A percentile compares a stretch with the other conserved stretches of the same genome.
Evolutionary conservation across 2,329 filamentous ascomycete species (phyloP).

Genomic region (Fusarium anguioides): DNA sequence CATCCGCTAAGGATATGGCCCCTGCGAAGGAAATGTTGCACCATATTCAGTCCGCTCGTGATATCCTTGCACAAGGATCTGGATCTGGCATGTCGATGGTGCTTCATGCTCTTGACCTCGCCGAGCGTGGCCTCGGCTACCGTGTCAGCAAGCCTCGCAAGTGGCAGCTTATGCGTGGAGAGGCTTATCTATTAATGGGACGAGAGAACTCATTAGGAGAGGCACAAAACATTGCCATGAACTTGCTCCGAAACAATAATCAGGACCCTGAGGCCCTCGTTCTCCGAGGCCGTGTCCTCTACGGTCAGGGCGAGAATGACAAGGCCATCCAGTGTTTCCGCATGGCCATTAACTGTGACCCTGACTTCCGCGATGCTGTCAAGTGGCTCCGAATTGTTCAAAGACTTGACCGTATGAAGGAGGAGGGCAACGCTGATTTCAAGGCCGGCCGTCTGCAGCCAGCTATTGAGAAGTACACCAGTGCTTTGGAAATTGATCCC

Average conservation of each 20-base stretch:
- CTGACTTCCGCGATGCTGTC: conserved; percentile 88
- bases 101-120: conserved; percentile 89
- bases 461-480: conserved; percentile 85
- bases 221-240: conserved; percentile 92
- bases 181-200: conserved; percentile 93
- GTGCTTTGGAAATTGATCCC: conserved; percentile 87
- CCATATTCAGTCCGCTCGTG: conserved; percentile 82
- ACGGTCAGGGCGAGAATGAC: conserved; percentile 92
- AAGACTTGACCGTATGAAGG: conserved; percentile 92
- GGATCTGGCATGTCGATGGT: conserved; percentile 90
- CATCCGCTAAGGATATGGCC: conserved; percentile 85
- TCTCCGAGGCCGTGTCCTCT: conserved; percentile 86
- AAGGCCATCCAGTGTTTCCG: conserved; percentile 94
- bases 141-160: conserved; percentile 86
- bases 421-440: conserved; percentile 91
- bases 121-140: conserved; percentile 80
- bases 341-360: conserved; percentile 88
- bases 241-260: conserved; percentile 83
- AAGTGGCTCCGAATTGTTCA: conserved; percentile 91
- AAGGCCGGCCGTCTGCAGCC: conserved; percentile 83
- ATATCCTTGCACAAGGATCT: conserved; percentile 78
- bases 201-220: conserved; percentile 89
- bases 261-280: conserved; percentile 95
- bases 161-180: conserved; percentile 92
- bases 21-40: conserved; percentile 86